Evolutionary conservation across 2,329 filamentous ascomycete genomes (phyloP), one percentile per base, ranked within the genome.

Genomic region (Pochonia chlamydosporia): DNA sequence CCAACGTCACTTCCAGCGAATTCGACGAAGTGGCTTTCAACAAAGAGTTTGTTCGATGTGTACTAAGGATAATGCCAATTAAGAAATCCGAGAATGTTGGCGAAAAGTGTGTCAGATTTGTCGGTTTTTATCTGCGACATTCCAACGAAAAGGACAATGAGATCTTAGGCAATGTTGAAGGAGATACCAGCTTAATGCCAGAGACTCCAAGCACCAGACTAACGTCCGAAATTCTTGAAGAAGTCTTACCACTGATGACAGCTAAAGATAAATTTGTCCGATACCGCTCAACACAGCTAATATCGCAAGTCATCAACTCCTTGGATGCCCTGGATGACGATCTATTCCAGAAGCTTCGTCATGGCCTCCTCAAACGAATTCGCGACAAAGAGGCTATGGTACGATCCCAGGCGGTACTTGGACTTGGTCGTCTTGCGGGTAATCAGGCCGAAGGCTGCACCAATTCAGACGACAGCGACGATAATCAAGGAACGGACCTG

Each of bases 371-470:
- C 39, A 95, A 87, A 67, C 80, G 93, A 28, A 85, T 97, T 43
- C 83, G 89, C 55, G 93, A 99, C 68, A 97, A 96, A 67, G 93
- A 99, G 63, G 81, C 90, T 6, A 87, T 91, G 63, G 89, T 99
- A 8, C 83, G 93, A 50, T 84, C 93, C 5, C 93, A 99, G 64
- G 93, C 93, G 6, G 89, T 96, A 1, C 75, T 96, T 52, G 92
- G 91, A 4, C 75, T 99, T n/a, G 88, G 89, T 6, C 80, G 90
- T 26, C 74, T 97, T 44, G 89, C 89, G 6, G 85, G 85, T 20
- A 89, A 89, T 56, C 82, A 87, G 55, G 79, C 85, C 4, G 86
- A 87, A 47, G 85, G 82, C 10, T 81, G 81, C 56, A 78, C 76
- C 30, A 79, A 87, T 52, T 80, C 84, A 10, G 85, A 89, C 40